Evolutionary conservation across 768 basidiomycete genomes (phyloP), one percentile per base, ranked within the genome.

Genomic region (Termitomyces sp.): DNA sequence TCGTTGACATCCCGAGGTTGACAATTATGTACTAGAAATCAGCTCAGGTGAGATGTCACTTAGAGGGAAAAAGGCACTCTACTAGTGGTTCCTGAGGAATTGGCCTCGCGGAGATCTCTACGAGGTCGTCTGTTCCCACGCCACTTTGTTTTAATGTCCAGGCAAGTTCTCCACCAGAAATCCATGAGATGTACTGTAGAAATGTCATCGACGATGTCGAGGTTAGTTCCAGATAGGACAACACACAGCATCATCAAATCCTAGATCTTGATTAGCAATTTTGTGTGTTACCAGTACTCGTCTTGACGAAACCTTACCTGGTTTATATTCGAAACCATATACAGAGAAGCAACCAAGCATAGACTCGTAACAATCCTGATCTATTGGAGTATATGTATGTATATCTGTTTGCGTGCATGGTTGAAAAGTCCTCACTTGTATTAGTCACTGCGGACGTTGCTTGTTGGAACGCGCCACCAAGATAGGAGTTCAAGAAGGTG

Each of bases 71-170:
- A 43, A 49, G 14, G 10, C 5, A 12, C 57, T 72, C 38, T 65
- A 88, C 87, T 87, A 95, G 85, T 8, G 93, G 93, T 67, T 96
- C 93, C 62, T 89, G 85, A 0, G 92, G 82, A 40, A 95, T 74
- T 12, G 89, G 85, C 54, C 93, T 75, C 32, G 80, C 77, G 14
- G 83, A 71, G 57, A 94, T 89, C 61, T 89, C 73, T 2, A 84
- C 83, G 23, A 66, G 60, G 2, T 73, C 35, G 60, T 83, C 81
- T 1, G 86, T 79, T 2, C 67, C 82, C 71, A 92, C 76, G 12
- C 85, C 92, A 31, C 75, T 69, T 19, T 80, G 79, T 40, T 80
- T 79, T 57, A 94, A 61, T 4, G 85, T 89, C 93, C 93, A 95
- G 16, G 82, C 79, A 41, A 79, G 66, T 64, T 83, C 69, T 57